Conservation (phyloP, 768 basidiomycete species). For the Boletus insuetus region DNA sequence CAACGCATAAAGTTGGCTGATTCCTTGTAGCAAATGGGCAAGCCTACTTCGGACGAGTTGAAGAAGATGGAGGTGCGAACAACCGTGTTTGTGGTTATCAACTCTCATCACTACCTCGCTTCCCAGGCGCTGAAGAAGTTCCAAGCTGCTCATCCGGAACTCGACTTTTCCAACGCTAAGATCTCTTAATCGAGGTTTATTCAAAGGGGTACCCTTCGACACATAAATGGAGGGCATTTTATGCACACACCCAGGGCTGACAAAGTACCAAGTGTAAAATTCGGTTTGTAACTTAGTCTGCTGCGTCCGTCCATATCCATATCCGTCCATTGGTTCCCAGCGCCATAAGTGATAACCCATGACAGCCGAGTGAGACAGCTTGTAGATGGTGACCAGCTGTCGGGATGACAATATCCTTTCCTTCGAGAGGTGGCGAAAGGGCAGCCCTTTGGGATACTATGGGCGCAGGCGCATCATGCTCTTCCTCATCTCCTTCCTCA, state of each 20-base stretch:
- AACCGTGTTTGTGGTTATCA: neutral
- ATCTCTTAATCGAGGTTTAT: conserved; percentile 51
- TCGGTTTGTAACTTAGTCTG: conserved; percentile 7
- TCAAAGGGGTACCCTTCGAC: neutral
- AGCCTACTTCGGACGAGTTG: conserved; percentile 90
- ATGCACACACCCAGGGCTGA: neutral
- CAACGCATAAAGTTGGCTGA: neutral
- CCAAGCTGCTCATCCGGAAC: conserved; percentile 85
- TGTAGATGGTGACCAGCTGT: conserved; percentile 28
- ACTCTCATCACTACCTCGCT: neutral
- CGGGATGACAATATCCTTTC: conserved; percentile 24
- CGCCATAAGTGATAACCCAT: conserved; percentile 33
- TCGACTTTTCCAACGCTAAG: conserved; percentile 92
- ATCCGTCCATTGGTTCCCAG: conserved; percentile 20
- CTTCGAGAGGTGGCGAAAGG: conserved; percentile 16
- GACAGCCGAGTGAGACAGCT: conserved; percentile 42
- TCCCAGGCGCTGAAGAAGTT: conserved; percentile 81
- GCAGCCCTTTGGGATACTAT: neutral
- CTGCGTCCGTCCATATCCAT: conserved; percentile 26
- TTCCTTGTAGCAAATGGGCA: conserved; percentile 78
- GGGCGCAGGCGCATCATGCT: conserved; percentile 4
- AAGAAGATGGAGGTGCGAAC: conserved; percentile 82
- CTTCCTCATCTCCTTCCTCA: conserved; percentile 27
- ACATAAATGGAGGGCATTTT: neutral
- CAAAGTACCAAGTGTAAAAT: neutral